Percentiles rank a stretch among this genome's conserved stretches.
Conservation (phyloP, 306 rosid species). For the Acacia crassicarpa region DNA sequence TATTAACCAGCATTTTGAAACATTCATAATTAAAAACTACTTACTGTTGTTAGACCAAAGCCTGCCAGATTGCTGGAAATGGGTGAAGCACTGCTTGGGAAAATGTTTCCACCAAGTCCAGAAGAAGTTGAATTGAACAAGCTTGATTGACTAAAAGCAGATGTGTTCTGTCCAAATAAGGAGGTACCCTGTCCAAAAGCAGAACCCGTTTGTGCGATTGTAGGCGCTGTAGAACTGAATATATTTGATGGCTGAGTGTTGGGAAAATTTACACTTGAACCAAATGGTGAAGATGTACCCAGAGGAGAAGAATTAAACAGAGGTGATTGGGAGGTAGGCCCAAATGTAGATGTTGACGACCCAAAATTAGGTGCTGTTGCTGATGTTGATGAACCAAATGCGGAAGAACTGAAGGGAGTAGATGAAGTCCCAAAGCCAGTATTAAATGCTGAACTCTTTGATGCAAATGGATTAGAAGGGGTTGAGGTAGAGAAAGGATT, state of each 20-base stretch:
- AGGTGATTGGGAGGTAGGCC: slow-evolving; percentile 39
- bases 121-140: slow-evolving; percentile 58
- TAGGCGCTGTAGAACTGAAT: slow-evolving; percentile 53
- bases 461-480: slow-evolving; percentile 65
- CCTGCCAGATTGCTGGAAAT: slow-evolving; percentile 49
- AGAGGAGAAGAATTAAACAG: slow-evolving; percentile 51
- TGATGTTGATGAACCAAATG: slow-evolving; percentile 55
- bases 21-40: slow-evolving; percentile 31
- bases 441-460: slow-evolving; percentile 54
- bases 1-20: not conserved
- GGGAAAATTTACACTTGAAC: slow-evolving; percentile 46
- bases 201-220: slow-evolving; percentile 51
- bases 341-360: slow-evolving; percentile 60
- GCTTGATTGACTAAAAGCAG: slow-evolving; percentile 44
- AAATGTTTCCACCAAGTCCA: slow-evolving; percentile 57
- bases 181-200: slow-evolving; percentile 55
- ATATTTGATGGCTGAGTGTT: slow-evolving; percentile 58
- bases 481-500: slow-evolving; percentile 60
- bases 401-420: slow-evolving; percentile 62
- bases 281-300: slow-evolving; percentile 54
- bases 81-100: slow-evolving; percentile 54
- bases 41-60: slow-evolving; percentile 66
- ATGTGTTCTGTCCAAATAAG: slow-evolving; percentile 53
- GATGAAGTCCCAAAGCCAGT: slow-evolving; percentile 57
- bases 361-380: slow-evolving; percentile 51